Conservation (phyloP, 176 grass and related monocot species). For the Elymus sibiricus region DNA sequence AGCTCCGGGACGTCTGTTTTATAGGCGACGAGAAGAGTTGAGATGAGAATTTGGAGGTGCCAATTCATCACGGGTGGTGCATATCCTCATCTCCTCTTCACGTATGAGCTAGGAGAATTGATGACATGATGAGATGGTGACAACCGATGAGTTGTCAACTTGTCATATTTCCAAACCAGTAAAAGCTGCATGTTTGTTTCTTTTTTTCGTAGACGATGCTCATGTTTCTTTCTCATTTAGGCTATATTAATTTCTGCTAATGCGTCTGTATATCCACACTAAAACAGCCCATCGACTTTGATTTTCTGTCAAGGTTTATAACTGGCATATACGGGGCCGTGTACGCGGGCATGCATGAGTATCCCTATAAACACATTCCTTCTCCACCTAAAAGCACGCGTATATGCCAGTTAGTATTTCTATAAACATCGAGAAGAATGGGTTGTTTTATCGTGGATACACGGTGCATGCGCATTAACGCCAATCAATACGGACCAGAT, state of each 20-base stretch:
- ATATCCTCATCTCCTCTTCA: neutral
- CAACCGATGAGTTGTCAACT: neutral
- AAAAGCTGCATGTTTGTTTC: neutral
- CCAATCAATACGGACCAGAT: too few species aligned
- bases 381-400: too few species aligned
- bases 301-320: neutral
- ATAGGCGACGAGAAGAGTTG: neutral
- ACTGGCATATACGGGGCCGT: too few species aligned
- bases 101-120: too few species aligned
- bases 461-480: too few species aligned
- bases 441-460: neutral
- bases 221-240: neutral
- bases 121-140: too few species aligned
- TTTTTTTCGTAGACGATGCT: too few species aligned
- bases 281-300: neutral
- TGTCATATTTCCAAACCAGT: neutral
- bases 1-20: neutral
- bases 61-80: neutral
- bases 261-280: neutral
- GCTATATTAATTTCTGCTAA: neutral
- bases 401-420: neutral
- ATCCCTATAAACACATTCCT: neutral
- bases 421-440: neutral
- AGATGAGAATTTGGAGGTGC: neutral
- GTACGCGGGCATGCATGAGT: too few species aligned